These are phyloP conservation scores for Solanum chiquidenum DNA, from an alignment of 257 asterid species.

Conservation along the genomic window DNA sequence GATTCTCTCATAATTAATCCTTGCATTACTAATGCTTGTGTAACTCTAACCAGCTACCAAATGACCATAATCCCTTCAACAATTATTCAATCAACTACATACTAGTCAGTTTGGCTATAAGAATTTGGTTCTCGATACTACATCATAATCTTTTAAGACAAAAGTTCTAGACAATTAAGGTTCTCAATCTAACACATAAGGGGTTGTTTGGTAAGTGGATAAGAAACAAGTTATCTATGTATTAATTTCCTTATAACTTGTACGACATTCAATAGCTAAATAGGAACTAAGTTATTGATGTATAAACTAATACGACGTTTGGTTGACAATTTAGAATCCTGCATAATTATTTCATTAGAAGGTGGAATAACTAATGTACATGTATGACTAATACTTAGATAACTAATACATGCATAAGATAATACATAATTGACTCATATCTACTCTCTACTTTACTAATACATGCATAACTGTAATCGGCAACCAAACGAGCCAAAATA, in stretches of 20 bases:
- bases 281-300: background rate
- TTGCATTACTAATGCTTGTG: background rate
- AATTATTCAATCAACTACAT: background rate
- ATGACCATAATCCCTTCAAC: constrained; percentile 46
- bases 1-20: background rate
- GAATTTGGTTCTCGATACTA: background rate
- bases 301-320: background rate
- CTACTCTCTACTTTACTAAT: background rate
- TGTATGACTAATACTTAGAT: background rate
- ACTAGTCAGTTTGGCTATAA: background rate
- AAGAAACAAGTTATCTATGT: background rate
- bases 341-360: background rate
- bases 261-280: background rate
- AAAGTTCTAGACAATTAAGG: background rate
- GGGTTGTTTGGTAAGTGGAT: background rate
- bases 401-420: background rate
- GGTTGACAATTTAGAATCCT: background rate
- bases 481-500: background rate
- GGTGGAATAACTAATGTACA: background rate
- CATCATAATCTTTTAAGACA: background rate
- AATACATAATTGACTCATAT: background rate
- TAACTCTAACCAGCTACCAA: background rate
- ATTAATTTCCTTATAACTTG: background rate
- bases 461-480: background rate
- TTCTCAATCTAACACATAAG: background rate